Base-by-base conservation (phyloP, 2,329 filamentous ascomycete genomes). In the Exophiala mesophila region DNA sequence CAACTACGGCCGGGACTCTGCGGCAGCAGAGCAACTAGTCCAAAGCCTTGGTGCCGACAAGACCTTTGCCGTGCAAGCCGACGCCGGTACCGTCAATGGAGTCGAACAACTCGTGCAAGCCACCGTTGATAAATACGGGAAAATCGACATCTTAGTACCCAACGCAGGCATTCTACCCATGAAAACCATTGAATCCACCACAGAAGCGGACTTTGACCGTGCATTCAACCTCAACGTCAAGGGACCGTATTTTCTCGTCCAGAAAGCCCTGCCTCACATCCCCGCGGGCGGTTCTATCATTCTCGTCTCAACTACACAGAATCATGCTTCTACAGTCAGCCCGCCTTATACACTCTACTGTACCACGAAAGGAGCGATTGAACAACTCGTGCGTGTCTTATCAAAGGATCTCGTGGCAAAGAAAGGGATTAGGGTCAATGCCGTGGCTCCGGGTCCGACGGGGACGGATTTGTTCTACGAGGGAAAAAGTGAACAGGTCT, bases 81-180 rank as follows among this genome's bases (percentile, higher is more conserved):
- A 83, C 52, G 74, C 66, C 3, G 66, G 67, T 20, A 68, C 62
- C 18, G 48, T 77, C 4, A 21, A 56, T 0, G 72, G 69, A 7
- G 64, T 77, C 40, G 65, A 69, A n/a, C 58, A 57, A 12, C 65
- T 82, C 4, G 67, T 82, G 13, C 57, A 67, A 1, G 61, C 64
- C 5, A 66, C 73, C 0, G 64, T 80, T 1, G 52, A 63, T 2
- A 66, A 64, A 30, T 80, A 74, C 49, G 72, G 72, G 18, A 70
- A 69, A 46, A 73, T 83, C 50, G 78, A 83, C 61, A 69, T 80
- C 26, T 49, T 82, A 3, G 64, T 82, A 33, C 65, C 72, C 2
- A 80, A 77, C 47, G 77, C 78, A 0, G 79, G 71, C 0, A 55
- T 72, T 3, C 63, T 78, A 60, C 62, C 62, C 2, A 68, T 76